These are phyloP conservation scores for Berberis vulgaris DNA, from an alignment of 164 flowering plant species.

Conservation along the genomic window DNA sequence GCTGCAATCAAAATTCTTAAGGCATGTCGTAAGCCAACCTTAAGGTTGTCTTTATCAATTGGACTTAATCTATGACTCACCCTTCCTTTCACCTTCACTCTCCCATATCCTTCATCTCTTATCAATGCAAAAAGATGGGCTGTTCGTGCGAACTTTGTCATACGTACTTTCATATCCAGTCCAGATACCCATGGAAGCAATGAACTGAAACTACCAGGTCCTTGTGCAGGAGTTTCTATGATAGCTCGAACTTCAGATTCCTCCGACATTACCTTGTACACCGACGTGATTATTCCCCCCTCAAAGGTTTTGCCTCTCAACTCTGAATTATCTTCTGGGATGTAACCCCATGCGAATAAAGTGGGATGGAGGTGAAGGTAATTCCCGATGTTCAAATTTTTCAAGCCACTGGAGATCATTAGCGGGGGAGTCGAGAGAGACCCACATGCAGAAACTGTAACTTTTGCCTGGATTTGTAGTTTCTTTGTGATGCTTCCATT, in stretches of 20 bases:
- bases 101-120: conserved; percentile 33
- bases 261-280: conserved; percentile 22
- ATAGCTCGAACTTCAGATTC: conserved; percentile 13
- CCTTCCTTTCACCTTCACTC: neutral
- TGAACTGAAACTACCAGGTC: conserved; percentile 26
- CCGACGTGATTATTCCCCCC: conserved; percentile 34
- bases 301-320: conserved; percentile 29
- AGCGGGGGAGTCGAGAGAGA: conserved; percentile 63
- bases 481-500: conserved; percentile 25
- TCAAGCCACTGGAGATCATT: conserved; percentile 55
- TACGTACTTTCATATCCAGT: conserved; percentile 26
- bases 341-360: conserved; percentile 34
- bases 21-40: neutral
- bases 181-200: conserved; percentile 36
- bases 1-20: conserved; percentile 2
- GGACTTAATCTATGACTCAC: neutral
- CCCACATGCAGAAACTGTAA: conserved; percentile 69
- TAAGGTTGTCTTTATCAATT: neutral
- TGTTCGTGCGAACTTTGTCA: conserved; percentile 26
- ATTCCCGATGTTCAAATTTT: conserved; percentile 35
- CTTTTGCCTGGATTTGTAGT: conserved; percentile 51
- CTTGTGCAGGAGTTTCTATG: conserved; percentile 27
- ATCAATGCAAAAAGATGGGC: conserved; percentile 23
- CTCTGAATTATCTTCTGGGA: conserved; percentile 20
- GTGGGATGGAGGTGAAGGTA: conserved; percentile 43